Base-by-base conservation (phyloP, 2,329 filamentous ascomycete genomes). In the Nothophoma quercina region DNA sequence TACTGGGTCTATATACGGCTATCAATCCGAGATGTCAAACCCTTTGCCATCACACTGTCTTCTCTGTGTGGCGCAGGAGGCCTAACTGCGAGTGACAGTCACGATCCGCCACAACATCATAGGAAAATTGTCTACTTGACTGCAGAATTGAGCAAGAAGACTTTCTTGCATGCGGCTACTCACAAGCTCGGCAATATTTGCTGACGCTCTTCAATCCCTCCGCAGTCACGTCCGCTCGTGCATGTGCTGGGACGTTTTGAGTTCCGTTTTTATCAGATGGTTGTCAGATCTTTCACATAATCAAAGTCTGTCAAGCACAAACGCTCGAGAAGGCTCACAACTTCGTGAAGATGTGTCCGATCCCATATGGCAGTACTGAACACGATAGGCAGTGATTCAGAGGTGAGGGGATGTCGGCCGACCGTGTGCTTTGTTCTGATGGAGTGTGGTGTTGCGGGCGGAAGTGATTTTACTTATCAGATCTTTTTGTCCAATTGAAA, bases 391-490 rank as follows among this genome's bases (percentile, higher is more conserved):
- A 13, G 9, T 18, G 9, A 8, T 26, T 18, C 3, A 1, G 29
- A 25, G 12, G 10, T 13, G 5, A 29, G 12, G 9, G 9, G 10
- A 16, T 7, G 16, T 2, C 10, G 4, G 2, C 5, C 21, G n/a
- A n/a, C n/a, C 13, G 23, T 4, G 9, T 8, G 22, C 10, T 22
- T 6, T 30, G 30, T 23, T 29, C 33, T 26, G 10, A n/a, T 7
- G 33, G 28, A 28, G 32, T 9, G 18, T 33, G 32, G 29, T 33
- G 50, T 48, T 36, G 56, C 49, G 41, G 55, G 21, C 55, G 62
- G 61, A 66, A 62, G 61, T 65, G 60, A 65, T 67, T 60, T 60
- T 64, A 66, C 67, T 62, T 60, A 70, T 70, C 59, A 66, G 63
- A 70, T 69, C 56, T 40, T 30, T 51, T 46, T 12, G 13, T 40